phyloP scores from a whole-genome alignment of 306 rosid genomes.

The Cucurbita maxima region DNA sequence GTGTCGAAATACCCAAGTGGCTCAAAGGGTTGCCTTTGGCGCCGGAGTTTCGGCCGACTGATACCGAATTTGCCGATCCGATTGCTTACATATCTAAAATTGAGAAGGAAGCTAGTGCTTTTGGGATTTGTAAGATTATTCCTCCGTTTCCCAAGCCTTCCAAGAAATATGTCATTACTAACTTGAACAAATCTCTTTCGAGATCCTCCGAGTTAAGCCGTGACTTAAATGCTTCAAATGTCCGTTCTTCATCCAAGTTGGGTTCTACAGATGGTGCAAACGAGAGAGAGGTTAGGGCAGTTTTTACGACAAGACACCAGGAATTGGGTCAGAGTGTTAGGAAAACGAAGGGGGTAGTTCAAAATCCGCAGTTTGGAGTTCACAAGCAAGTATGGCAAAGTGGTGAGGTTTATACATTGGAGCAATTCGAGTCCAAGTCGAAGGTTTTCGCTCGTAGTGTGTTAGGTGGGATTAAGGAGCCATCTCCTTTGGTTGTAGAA shows the following conservation, averaged over 20 bases:
- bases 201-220: conserved; percentile 50
- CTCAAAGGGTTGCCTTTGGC: conserved; percentile 76
- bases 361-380: conserved; percentile 29
- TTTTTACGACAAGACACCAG: conserved; percentile 92
- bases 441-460: conserved; percentile 48
- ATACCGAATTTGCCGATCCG: conserved; percentile 91
- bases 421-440: conserved; percentile 84
- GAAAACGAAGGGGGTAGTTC: conserved; percentile 47
- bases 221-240: conserved; percentile 17
- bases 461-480: conserved; percentile 54
- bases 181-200: conserved; percentile 73
- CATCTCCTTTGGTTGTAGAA: conserved; percentile 62
- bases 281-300: conserved; percentile 49
- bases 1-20: conserved; percentile 81
- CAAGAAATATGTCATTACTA: conserved; percentile 54
- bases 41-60: conserved; percentile 89
- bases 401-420: conserved; percentile 79
- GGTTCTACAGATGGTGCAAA: conserved; percentile 26
- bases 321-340: conserved; percentile 65
- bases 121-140: conserved; percentile 86
- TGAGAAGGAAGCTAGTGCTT: conserved; percentile 80
- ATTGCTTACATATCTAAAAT: conserved; percentile 94
- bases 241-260: conserved; percentile 17
- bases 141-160: conserved; percentile 94
- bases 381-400: conserved; percentile 98